phyloP scores from a whole-genome alignment of 2,329 filamentous ascomycete genomes.

The Fusarium denticulatum region DNA sequence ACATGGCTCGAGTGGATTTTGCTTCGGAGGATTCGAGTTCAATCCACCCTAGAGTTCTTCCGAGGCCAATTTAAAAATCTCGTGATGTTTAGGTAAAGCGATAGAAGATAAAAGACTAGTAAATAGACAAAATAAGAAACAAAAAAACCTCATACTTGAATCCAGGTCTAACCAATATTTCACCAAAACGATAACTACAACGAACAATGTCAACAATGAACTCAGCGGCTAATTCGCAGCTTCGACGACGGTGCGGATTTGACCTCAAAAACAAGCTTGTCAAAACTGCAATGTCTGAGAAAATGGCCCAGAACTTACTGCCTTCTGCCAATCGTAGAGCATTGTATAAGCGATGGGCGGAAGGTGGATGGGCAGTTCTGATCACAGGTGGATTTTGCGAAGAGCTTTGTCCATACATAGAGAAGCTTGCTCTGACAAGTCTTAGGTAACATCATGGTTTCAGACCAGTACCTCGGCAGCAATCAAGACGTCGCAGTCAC shows the following conservation, averaged over 20 bases:
- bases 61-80: accelerated
- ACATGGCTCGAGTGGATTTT: neutral
- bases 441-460: neutral
- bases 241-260: too few species aligned
- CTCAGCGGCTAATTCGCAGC: too few species aligned
- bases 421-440: accelerated
- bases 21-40: neutral
- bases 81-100: accelerated
- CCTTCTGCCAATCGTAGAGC: neutral
- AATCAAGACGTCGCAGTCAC: neutral
- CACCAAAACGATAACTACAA: too few species aligned
- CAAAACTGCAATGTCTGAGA: neutral
- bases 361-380: neutral
- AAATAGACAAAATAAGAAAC: too few species aligned
- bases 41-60: neutral
- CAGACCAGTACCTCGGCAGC: neutral
- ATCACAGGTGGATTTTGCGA: neutral
- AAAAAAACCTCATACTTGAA: too few species aligned
- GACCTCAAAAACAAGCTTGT: too few species aligned
- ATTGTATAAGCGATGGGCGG: neutral
- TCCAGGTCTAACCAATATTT: too few species aligned
- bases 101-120: too few species aligned
- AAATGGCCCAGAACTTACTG: neutral
- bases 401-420: neutral
- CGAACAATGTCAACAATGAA: too few species aligned